Evolutionary conservation across 768 basidiomycete genomes (phyloP), one percentile per base, ranked within the genome.

Genomic region (Naganishia vishniacii): DNA sequence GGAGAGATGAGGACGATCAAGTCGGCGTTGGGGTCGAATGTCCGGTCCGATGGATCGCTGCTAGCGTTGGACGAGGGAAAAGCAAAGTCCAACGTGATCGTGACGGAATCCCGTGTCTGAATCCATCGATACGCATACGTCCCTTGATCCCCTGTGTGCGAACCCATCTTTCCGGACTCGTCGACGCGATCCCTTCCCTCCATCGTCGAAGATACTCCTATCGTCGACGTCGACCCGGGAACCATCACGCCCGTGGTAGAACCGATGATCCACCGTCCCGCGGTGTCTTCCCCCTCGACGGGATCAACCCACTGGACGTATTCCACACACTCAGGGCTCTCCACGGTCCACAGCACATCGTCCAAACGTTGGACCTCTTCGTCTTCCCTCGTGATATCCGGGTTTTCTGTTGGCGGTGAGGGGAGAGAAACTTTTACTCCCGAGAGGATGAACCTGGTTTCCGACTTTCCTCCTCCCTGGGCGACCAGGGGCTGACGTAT

Each of bases 111-210:
- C 0, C 84, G 75, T 4, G 87, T 85, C 72, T 99, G 94, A 0
- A 85, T 89, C 94, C 94, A 99, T 1, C 90, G 89, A 77, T 92
- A 97, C 0, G 91, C 88, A 18, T 63, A 63, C 23, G 47, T 31
- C 32, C 13, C 15, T n/a, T n/a, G n/a, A n/a, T n/a, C n/a, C n/a
- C n/a, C n/a, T n/a, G n/a, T n/a, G n/a, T n/a, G n/a, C 42, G 28
- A 18, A 9, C n/a, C 13, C 61, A 25, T 40, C 48, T 28, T 42
- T 18, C 34, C 41, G 37, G 9, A 32, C 32, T 23, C 26, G 16
- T 15, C 29, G 60, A 29, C 11, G 16, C 26, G 29, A 28, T 18
- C 48, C 13, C 16, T 11, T 31, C 5, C n/a, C 18, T 18, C 49
- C 31, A 34, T 7, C 31, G 31, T 37, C 18, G 42, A 12, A 20